These are phyloP conservation scores for Lodderomyces metapsilosis DNA, from an alignment of 1,139 yeast species.

Conservation along the genomic window DNA sequence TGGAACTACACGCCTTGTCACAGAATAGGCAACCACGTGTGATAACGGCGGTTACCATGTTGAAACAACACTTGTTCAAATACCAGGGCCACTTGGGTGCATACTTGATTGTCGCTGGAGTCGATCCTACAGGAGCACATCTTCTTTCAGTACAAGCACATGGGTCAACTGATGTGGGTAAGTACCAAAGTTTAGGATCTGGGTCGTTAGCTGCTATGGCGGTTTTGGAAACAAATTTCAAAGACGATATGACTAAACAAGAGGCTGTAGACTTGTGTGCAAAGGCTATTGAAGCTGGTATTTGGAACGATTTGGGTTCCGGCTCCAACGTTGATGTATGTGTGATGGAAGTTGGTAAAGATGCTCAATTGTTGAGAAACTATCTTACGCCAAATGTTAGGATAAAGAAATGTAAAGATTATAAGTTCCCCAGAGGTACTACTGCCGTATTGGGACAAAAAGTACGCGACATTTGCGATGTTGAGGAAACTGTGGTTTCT, in stretches of 20 bases:
- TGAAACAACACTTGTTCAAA: slow-evolving; percentile 92
- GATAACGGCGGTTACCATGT: slow-evolving; percentile 86
- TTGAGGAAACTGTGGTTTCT: slow-evolving; percentile 61
- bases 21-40: slow-evolving; percentile 89
- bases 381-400: slow-evolving; percentile 89
- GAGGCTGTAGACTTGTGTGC: slow-evolving; percentile 89
- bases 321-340: slow-evolving; percentile 97
- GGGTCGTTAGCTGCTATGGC: slow-evolving; percentile 99
- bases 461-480: slow-evolving; percentile 64
- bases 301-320: slow-evolving; percentile 98
- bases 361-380: slow-evolving; percentile 80
- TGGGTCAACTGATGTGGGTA: slow-evolving; percentile 95
- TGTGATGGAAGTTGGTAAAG: slow-evolving; percentile 91
- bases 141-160: slow-evolving; percentile 93
- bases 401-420: slow-evolving; percentile 73
- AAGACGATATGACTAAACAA: slow-evolving; percentile 70
- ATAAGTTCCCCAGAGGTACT: slow-evolving; percentile 87
- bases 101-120: slow-evolving; percentile 93
- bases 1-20: slow-evolving; percentile 83
- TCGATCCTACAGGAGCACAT: slow-evolving; percentile 94
- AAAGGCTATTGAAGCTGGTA: slow-evolving; percentile 95
- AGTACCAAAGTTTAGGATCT: slow-evolving; percentile 87
- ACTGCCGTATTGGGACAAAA: slow-evolving; percentile 76
- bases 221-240: slow-evolving; percentile 86
- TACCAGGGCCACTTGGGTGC: slow-evolving; percentile 98